Base-by-base conservation (phyloP, 495 filamentous ascomycete genomes). In the Aspergillus homomorphus region DNA sequence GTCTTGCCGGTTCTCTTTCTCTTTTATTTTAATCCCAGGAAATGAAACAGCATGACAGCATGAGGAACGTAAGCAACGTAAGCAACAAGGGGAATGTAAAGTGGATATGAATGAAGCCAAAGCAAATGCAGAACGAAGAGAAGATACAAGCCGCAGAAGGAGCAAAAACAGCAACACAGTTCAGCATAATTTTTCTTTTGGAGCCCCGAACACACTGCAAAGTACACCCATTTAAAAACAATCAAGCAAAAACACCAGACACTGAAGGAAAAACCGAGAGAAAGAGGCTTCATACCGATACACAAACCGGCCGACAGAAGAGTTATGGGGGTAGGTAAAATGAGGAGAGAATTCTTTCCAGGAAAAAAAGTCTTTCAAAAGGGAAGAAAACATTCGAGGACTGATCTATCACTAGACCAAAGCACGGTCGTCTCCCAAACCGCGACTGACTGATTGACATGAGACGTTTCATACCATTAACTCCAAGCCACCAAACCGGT, bases 401-500 rank as follows among this genome's bases (percentile, higher is more conserved):
- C 45, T 53, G 50, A 56, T 59, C 33, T 62, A 57, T 53, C 45
- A 63, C 45, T 45, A 56, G 57, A 45, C 42, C 58, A 53, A 64
- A 60, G n/a, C 49, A 48, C 56, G 42, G 46, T 42, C 15, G 53
- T 53, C 51, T 49, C 38, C 21, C 41, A 57, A 49, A 62, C 28
- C 54, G 51, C 53, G 41, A 38, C 53, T 56, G 54, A 64, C 45
- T 38, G 33, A 38, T 56, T 43, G 53, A 62, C 53, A 59, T 38
- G 33, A 38, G 33, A 38, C 33, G 33, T 38, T 51, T 58, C 60
- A 62, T 58, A 63, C 66, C 62, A 59, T 55, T 56, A 68, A 65
- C 66, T 68, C 66, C 66, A 68, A 65, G 51, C 61, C 62, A 63
- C 66, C 60, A 43, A 65, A 65, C 66, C 66, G 56, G 28, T 68